phyloP scores from a whole-genome alignment of 2,329 filamentous ascomycete species.

The Ascochyta pisi region DNA sequence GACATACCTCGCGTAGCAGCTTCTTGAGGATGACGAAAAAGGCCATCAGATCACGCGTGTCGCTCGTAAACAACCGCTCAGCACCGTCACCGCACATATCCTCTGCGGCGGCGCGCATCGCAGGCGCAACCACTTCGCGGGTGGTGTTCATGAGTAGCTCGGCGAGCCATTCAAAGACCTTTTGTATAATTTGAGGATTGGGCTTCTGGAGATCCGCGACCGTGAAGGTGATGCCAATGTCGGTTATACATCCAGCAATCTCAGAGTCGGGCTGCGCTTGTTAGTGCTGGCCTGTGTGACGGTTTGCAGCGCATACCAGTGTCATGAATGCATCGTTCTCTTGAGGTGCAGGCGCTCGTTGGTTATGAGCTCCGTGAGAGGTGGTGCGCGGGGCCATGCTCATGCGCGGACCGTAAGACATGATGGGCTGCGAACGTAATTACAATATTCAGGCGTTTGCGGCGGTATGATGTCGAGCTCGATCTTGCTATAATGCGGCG shows the following conservation, averaged over 20 bases:
- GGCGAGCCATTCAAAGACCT: slow-evolving; percentile 97
- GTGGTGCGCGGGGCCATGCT: slow-evolving; percentile 56
- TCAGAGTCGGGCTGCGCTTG: slow-evolving; percentile 68
- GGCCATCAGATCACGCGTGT: slow-evolving; percentile 93
- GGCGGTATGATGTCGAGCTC: slow-evolving; percentile 1
- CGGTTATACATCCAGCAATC: slow-evolving; percentile 95
- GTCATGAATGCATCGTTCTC: slow-evolving; percentile 60
- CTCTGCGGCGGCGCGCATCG: slow-evolving; percentile 90
- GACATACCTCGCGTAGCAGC: slow-evolving; percentile 70
- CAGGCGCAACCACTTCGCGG: slow-evolving; percentile 89
- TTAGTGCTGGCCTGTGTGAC: slow-evolving; percentile 21
- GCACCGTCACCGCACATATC: slow-evolving; percentile 83
- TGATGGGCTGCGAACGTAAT: slow-evolving; percentile 28
- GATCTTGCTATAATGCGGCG: slow-evolving; percentile 2
- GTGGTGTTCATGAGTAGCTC: slow-evolving; percentile 93
- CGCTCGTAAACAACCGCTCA: slow-evolving; percentile 78
- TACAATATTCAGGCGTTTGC: neutral
- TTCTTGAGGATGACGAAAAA: slow-evolving; percentile 87
- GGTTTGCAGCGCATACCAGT: slow-evolving; percentile 46
- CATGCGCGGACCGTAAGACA: slow-evolving; percentile 60
- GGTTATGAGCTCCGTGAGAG: slow-evolving; percentile 41
- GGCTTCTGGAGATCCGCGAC: slow-evolving; percentile 90
- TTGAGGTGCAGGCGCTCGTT: slow-evolving; percentile 51
- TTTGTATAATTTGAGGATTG: slow-evolving; percentile 91
- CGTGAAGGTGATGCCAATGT: slow-evolving; percentile 91